A percentile compares a stretch with the other conserved stretches of the same genome.
phyloP scores from a whole-genome alignment of 441 rosid genomes.

The Mallotus repandus region DNA sequence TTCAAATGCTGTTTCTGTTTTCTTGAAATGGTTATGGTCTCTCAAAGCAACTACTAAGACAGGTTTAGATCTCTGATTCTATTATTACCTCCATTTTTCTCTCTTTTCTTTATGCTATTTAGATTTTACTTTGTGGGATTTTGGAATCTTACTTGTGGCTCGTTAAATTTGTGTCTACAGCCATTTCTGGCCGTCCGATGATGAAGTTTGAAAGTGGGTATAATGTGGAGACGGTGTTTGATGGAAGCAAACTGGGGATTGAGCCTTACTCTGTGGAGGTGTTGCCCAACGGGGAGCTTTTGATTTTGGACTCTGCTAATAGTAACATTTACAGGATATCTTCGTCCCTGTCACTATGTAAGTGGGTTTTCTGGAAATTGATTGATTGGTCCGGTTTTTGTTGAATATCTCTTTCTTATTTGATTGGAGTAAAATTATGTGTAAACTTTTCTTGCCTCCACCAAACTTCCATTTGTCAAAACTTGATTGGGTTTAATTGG shows the following conservation, averaged over 20 bases:
- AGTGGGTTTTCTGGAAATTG: constrained; percentile 31
- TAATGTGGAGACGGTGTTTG: constrained; percentile 87
- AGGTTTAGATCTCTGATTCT: constrained; percentile 52
- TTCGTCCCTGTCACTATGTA: constrained; percentile 75
- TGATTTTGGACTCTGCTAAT: constrained; percentile 80
- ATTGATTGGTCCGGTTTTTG: constrained; percentile 17
- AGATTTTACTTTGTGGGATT: neutral
- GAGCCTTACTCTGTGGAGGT: constrained; percentile 83
- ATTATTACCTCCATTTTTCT: constrained; percentile 10
- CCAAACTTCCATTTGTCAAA: neutral
- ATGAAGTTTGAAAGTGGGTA: constrained; percentile 92
- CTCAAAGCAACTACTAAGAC: constrained; percentile 73
- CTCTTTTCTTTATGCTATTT: neutral
- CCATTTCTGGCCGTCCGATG: constrained; percentile 65
- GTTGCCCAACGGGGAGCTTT: constrained; percentile 77
- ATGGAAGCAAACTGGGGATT: constrained; percentile 94
- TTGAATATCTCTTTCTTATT: neutral
- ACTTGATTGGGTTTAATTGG: neutral
- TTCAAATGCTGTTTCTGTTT: constrained; percentile 57
- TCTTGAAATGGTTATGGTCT: constrained; percentile 80
- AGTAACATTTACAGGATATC: constrained; percentile 89
- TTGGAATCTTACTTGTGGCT: constrained; percentile 8
- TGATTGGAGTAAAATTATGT: neutral
- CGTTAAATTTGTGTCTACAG: constrained; percentile 35
- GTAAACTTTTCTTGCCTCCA: neutral